A percentile compares a stretch with the other conserved stretches of the same genome.
These are phyloP conservation scores for Eutypa lata DNA, from an alignment of 2,329 filamentous ascomycete genomes.

Conservation along the genomic window DNA sequence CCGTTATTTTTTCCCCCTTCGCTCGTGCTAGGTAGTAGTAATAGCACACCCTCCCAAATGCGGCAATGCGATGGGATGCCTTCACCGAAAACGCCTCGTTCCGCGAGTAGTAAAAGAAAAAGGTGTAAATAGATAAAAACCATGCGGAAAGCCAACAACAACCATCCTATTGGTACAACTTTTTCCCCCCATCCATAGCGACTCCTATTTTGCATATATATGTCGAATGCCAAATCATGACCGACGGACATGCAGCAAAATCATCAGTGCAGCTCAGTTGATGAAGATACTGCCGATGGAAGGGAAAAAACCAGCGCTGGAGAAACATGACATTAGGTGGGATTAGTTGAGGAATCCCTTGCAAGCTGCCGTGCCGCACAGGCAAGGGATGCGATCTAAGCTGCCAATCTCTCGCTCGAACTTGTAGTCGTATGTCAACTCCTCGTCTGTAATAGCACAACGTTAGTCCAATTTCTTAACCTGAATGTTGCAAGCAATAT, in stretches of 20 bases:
- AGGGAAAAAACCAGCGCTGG: neutral
- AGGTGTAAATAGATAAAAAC: too few relatives aligned
- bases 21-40: too few relatives aligned
- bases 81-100: neutral
- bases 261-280: constrained; percentile 7
- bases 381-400: constrained; percentile 91
- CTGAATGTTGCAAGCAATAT: too few relatives aligned
- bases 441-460: constrained; percentile 67
- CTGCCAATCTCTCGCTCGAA: constrained; percentile 97
- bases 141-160: constrained; percentile 1
- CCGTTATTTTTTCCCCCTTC: too few relatives aligned
- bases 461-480: neutral
- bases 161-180: constrained; percentile 12
- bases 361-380: constrained; percentile 92
- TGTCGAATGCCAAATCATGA: constrained; percentile 11
- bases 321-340: neutral
- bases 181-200: constrained; percentile 7
- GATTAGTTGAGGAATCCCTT: constrained; percentile 96
- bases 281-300: neutral
- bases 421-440: constrained; percentile 99
- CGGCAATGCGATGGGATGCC: neutral
- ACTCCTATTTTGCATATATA: constrained; percentile 21
- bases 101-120: neutral
- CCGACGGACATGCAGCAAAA: constrained; percentile 11
- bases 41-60: neutral